Evolutionary conservation across 495 filamentous ascomycete species (phyloP).

Genomic region (Neurospora sp.): DNA sequence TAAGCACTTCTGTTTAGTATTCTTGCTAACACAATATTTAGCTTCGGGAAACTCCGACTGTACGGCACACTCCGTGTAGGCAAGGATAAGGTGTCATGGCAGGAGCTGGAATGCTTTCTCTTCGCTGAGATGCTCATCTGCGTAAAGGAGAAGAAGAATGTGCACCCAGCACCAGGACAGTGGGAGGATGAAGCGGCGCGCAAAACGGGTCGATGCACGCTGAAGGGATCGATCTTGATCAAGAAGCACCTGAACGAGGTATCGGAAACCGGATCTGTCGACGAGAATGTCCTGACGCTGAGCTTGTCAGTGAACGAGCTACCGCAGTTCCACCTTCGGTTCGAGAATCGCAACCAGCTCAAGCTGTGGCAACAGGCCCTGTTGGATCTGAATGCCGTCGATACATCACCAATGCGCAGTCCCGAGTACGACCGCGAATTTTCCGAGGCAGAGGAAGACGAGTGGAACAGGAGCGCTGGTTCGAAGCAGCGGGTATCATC

Average conservation of each 20-base stretch:
- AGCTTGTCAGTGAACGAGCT: constrained; percentile 89
- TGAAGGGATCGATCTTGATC: constrained; percentile 97
- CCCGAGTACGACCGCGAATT: constrained; percentile 71
- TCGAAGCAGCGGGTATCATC: constrained; percentile 74
- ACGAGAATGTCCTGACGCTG: constrained; percentile 78
- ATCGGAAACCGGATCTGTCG: constrained; percentile 52
- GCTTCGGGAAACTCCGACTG: constrained; percentile 87
- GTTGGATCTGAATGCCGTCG: constrained; percentile 65
- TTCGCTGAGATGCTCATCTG: constrained; percentile 99
- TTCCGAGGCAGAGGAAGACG: constrained; percentile 84
- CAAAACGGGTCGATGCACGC: constrained; percentile 66
- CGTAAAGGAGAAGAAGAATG: constrained; percentile 87
- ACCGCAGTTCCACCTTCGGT: constrained; percentile 92
- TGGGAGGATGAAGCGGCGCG: constrained; percentile 56
- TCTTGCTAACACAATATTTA: constrained; percentile 22
- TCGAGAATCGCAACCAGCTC: constrained; percentile 74
- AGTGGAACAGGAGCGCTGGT: constrained; percentile 56
- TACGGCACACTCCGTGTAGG: constrained; percentile 90
- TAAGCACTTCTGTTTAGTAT: not conserved
- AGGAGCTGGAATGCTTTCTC: constrained; percentile 94
- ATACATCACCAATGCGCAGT: constrained; percentile 49
- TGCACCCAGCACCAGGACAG: constrained; percentile 35
- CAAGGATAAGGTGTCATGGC: constrained; percentile 95
- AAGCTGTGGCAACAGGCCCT: constrained; percentile 88
- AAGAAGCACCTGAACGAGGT: constrained; percentile 96